These are phyloP conservation scores for Chlamydomonas reinhardtii DNA, from an alignment of 163 green algal species.

Conservation along the genomic window DNA sequence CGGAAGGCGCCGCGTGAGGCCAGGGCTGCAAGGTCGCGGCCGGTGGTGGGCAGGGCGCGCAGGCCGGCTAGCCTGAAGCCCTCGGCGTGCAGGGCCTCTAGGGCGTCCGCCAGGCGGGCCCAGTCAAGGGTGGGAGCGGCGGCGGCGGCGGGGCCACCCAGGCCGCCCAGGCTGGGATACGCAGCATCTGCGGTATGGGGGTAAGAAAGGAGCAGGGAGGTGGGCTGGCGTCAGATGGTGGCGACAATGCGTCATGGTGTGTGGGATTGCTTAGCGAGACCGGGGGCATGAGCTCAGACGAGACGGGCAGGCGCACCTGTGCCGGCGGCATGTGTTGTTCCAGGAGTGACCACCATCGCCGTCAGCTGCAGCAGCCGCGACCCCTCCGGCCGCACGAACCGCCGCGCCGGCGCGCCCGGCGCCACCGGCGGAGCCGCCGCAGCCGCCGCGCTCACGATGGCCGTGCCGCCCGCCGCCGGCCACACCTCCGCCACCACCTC, in stretches of 20 bases:
- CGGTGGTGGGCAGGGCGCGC: not conserved
- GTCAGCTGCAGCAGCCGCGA: conserved; percentile 47
- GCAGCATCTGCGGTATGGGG: not conserved
- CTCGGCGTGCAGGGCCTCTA: conserved; percentile 37
- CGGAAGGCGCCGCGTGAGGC: conserved; percentile 4
- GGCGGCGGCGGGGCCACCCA: not conserved
- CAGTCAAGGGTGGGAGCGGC: conserved; percentile 23
- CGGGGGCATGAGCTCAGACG: too few relatives aligned
- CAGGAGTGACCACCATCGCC: conserved; percentile 35
- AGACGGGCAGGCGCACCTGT: not conserved
- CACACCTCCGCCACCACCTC: conserved; percentile 19
- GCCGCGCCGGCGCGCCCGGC: not conserved
- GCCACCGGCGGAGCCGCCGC: not conserved
- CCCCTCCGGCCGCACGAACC: conserved; percentile 37
- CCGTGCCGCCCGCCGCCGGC: not conserved
- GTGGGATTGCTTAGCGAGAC: too few relatives aligned
- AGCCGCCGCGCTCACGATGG: not conserved
- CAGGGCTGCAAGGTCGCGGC: conserved; percentile 22
- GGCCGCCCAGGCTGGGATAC: too few relatives aligned
- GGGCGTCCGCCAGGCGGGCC: conserved; percentile 16
- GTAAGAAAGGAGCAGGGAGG: too few relatives aligned
- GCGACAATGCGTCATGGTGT: too few relatives aligned
- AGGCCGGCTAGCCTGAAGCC: conserved; percentile 39
- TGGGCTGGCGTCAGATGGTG: too few relatives aligned
- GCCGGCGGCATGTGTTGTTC: too few relatives aligned